A percentile compares a stretch with the other conserved stretches of the same genome.
These are phyloP conservation scores for Crithidia fasciculata DNA, from an alignment of 208 protist species.

Conservation along the genomic window DNA sequence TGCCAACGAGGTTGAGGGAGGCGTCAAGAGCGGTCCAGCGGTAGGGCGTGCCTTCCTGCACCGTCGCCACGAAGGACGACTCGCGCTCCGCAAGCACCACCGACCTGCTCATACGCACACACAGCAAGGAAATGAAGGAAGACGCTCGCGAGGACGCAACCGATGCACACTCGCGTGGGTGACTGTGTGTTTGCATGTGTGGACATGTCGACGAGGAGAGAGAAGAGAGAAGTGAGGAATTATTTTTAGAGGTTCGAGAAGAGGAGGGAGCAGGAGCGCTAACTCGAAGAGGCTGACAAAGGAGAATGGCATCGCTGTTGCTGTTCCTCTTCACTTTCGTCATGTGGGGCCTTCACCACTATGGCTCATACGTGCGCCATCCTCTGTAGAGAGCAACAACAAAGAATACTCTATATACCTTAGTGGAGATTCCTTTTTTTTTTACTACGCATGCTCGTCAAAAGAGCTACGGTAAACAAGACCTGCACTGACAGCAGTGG, in stretches of 20 bases:
- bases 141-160: too few relatives aligned
- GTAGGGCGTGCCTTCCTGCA: slow-evolving; percentile 67
- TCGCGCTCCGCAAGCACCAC: slow-evolving; percentile 27
- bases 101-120: background rate
- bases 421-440: too few relatives aligned
- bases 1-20: slow-evolving; percentile 58
- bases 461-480: too few relatives aligned
- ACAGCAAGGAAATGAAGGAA: background rate
- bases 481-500: too few relatives aligned
- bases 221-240: background rate
- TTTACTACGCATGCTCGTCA: too few relatives aligned
- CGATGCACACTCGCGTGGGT: too few relatives aligned
- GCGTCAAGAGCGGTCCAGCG: slow-evolving; percentile 52
- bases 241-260: background rate
- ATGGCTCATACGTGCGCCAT: too few relatives aligned
- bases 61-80: slow-evolving; percentile 67
- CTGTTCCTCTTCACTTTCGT: too few relatives aligned
- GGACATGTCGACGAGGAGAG: background rate
- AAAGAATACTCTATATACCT: too few relatives aligned
- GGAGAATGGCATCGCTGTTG: too few relatives aligned
- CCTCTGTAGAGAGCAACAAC: too few relatives aligned
- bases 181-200: background rate
- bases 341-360: too few relatives aligned
- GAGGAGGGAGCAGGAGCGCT: background rate
- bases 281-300: background rate